Base-by-base conservation (phyloP, 2,329 filamentous ascomycete species). In the Neofusicoccum parvum region DNA sequence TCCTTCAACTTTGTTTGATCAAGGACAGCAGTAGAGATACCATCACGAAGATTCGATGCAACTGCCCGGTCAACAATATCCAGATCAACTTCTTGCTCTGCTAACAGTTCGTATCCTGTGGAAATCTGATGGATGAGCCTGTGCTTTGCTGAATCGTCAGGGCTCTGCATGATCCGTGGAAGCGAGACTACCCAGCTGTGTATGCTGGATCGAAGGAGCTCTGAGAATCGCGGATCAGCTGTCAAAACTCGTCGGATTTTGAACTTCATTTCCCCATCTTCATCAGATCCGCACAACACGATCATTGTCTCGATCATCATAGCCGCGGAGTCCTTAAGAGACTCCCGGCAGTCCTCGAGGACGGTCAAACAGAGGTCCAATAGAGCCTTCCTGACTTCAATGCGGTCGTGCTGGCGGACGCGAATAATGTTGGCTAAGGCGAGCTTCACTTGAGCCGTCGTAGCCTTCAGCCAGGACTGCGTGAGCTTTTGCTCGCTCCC, bases 261-360 rank as follows among this genome's bases (percentile, higher is more conserved):
- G 63, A 58, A 70, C 70, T 76, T 73, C 14, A 75, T 68, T 3
- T 81, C 69, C 20, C 80, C 81, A 20, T 86, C 80, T 1, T 83
- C 78, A 17, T 84, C 80, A 15, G 86, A 70, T 4, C 75, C 73
- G 37, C 69, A 83, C 9, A 97, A 80, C 15, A 90, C 85, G 71
- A 97, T 87, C 27, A 94, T 82, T 3, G 91, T 94, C 75, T 98
- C 95, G 0, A 95, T 86, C 48, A 95, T 85, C 69, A 97, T 87
- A 0, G 85, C 76, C 3, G 87, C 80, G 59, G 90, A 92, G 34
- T 91, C 88, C 11, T 83, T 80, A 12, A 99, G 81, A 0, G 92
- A 92, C 17, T 80, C 81, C 66, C 90, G 87, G 71, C 94, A 98
- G 70, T 94, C 87, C 72, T 94, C 90, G 65, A 97, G 80, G 10